Base-by-base conservation (phyloP, 2,329 filamentous ascomycete genomes). In the Epichloe typhina region DNA sequence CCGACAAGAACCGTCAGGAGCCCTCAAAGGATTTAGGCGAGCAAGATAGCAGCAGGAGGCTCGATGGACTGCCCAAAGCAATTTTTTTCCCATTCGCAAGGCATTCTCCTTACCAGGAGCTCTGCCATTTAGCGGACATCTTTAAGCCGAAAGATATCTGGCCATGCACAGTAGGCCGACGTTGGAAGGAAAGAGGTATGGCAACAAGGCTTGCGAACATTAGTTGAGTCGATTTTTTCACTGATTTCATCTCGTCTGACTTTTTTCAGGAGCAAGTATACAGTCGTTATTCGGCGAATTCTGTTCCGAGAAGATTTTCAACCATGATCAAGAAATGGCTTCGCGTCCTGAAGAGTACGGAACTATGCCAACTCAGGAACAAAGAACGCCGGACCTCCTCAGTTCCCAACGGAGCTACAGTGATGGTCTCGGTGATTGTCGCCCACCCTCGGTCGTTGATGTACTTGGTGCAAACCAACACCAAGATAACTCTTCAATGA, bases 51-150 rank as follows among this genome's bases (percentile, higher is more conserved):
- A 36, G 17, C 3, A 15, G 13, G 1, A 46, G 48, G 5, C 57
- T n/a, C 36, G 44, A 41, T 33, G 56, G 2, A 0, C 60, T 77
- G 2, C 67, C 74, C 0, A 67, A 58, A 12, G 60, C 60, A 0
- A 77, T 83, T 3, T 68, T 63, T 0, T 96, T 95, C 57, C 87
- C 90, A 0, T 96, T 90, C 61, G 91, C 91, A 0, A 79, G 91
- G 1, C 91, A 97, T 64, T 94, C 91, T 0, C 95, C 88, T 0
- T 91, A 93, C 53, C 70, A 73, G 0, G 91, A 96, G 62, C 75
- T 95, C 3, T 84, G 87, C 55, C 68, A 80, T 49, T 69, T 96
- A 1, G 72, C 95, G 1, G 63, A 71, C 3, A 71, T 73, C 0
- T 86, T 96, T 58, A 76, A 70, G 31, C 89, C 89, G 0, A 79